Conservation (phyloP, 2,329 filamentous ascomycete genomes). For the Claviceps pazoutovae region DNA sequence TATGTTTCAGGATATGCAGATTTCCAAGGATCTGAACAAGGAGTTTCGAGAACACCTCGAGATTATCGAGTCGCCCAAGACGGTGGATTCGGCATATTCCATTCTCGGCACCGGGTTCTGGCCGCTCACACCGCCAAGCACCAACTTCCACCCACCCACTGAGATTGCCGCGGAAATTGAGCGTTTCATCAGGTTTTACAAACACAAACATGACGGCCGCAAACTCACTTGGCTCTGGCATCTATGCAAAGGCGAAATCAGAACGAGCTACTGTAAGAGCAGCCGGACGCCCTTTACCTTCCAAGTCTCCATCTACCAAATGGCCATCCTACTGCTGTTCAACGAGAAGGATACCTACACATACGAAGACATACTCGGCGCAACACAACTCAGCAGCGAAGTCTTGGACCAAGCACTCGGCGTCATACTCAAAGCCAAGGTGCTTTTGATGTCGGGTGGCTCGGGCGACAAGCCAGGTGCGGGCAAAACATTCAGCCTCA, state of each 20-base stretch:
- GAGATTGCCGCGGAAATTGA: slow-evolving; percentile 81
- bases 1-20: slow-evolving; percentile 99
- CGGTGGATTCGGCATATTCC: slow-evolving; percentile 74
- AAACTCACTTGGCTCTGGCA: slow-evolving; percentile 99
- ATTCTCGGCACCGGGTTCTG: slow-evolving; percentile 95
- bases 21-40: slow-evolving; percentile 90
- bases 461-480: slow-evolving; percentile 57
- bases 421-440: slow-evolving; percentile 86
- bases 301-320: slow-evolving; percentile 94
- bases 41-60: slow-evolving; percentile 70
- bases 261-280: slow-evolving; percentile 80
- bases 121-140: slow-evolving; percentile 78
- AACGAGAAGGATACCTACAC: slow-evolving; percentile 77
- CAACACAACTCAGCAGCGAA: slow-evolving; percentile 67
- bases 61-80: slow-evolving; percentile 42
- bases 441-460: slow-evolving; percentile 58
- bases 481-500: slow-evolving; percentile 70
- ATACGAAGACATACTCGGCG: slow-evolving; percentile 76
- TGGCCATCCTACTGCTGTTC: slow-evolving; percentile 89
- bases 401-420: slow-evolving; percentile 74
- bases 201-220: slow-evolving; percentile 88
- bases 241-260: slow-evolving; percentile 92
- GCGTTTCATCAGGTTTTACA: slow-evolving; percentile 82
- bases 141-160: slow-evolving; percentile 73
- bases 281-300: slow-evolving; percentile 90